phyloP scores from a whole-genome alignment of 139 green algal species.

The Chlamydomonas sp. region DNA sequence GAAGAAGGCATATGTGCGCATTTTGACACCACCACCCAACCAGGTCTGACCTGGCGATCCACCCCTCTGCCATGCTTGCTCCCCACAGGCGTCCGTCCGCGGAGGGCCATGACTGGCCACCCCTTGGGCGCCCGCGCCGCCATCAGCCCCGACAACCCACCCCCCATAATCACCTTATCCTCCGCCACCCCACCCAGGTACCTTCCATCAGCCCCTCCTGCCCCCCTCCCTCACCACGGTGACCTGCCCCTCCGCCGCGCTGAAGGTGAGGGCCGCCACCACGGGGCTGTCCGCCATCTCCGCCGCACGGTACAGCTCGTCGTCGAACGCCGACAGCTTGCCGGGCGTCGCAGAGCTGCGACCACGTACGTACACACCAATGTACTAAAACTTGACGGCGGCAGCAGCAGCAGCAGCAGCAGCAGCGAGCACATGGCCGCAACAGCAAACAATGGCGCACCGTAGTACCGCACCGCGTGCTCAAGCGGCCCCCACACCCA shows the following conservation, averaged over 20 bases:
- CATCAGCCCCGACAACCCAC: too few relatives aligned
- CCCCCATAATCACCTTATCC: neutral
- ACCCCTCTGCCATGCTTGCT: too few relatives aligned
- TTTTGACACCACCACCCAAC: too few relatives aligned
- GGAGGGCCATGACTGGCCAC: too few relatives aligned
- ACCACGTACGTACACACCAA: neutral
- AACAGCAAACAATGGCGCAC: neutral
- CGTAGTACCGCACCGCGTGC: neutral
- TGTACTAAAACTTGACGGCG: neutral
- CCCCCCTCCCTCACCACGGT: neutral
- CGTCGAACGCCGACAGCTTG: conserved; percentile 85
- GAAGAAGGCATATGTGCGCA: too few relatives aligned
- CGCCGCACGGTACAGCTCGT: conserved; percentile 81
- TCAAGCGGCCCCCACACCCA: conserved; percentile 12
- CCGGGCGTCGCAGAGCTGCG: conserved; percentile 80
- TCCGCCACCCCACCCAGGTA: neutral
- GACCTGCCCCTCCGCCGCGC: conserved; percentile 30
- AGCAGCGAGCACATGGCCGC: neutral
- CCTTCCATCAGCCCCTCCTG: neutral
- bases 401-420: neutral
- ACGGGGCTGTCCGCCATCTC: conserved; percentile 77
- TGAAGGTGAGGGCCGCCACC: conserved; percentile 59
- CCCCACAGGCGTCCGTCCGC: too few relatives aligned
- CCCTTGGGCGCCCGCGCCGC: too few relatives aligned
- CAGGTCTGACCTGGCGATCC: too few relatives aligned